Evolutionary conservation across 129 eudicot species (phyloP), one percentile per base, ranked within the genome.

Genomic region (Lactuca saligna): DNA sequence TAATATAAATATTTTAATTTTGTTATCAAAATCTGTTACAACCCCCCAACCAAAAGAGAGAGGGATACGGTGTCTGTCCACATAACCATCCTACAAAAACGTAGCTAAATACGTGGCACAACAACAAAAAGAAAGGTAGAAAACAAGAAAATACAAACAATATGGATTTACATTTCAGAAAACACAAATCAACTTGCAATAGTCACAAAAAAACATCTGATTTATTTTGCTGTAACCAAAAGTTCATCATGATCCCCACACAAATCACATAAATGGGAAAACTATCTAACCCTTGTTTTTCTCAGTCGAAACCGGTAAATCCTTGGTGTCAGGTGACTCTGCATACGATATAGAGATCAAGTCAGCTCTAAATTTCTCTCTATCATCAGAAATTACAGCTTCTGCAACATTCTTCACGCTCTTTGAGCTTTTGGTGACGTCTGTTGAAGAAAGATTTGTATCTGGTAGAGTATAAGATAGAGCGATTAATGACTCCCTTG

Each of bases 401-500:
- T 85, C 81, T 17, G 35, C 17, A 17, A 31, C 77, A 20, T 64
- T 68, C 42, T 69, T 61, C 54, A 48, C 79, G 44, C 54, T 58
- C 66, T 48, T 39, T 25, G 31, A n/a, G 14, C 57, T 76, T 55
- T 80, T 69, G 3, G 78, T 73, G 31, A 70, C 49, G 10, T 31
- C 67, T 9, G 75, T 33, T 54, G 54, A 33, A 53, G 60, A 54
- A 61, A 61, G 16, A 61, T 17, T 54, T 6, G 71, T 72, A 5
- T 78, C 86, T 1, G 96, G 97, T 74, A 77, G 31, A 14, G 78
- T 60, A 71, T 85, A 83, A 20, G 96, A 79, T 17, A 91, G 53
- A 33, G 96, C 95, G 53, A 87, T 91, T 49, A 87, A 81, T 4
- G 95, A 87, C 83, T 91, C 97, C 56, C 92, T 83, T 68, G 92